A percentile compares a stretch with the other conserved stretches of the same genome.
phyloP scores from a whole-genome alignment of 2,329 filamentous ascomycete genomes.

The Apiospora aurea region DNA sequence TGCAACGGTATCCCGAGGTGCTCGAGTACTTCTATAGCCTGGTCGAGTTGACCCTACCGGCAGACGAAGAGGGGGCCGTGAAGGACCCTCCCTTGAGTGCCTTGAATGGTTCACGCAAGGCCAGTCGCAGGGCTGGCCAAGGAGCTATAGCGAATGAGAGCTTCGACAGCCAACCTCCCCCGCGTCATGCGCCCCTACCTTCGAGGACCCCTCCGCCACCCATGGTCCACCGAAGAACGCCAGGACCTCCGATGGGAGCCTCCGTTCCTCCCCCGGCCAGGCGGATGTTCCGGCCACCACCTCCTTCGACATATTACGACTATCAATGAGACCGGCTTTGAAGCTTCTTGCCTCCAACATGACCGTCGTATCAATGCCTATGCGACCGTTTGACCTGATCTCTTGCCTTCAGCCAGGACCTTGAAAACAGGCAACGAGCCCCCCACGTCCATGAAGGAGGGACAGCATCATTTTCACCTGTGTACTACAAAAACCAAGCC shows the following conservation, averaged over 20 bases:
- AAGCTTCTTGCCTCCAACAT: not conserved
- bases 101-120: conserved; percentile 56
- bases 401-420: not conserved
- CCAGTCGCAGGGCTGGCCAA: conserved; percentile 49
- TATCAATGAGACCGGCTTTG: conserved; percentile 26
- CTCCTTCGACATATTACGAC: conserved; percentile 30
- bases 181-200: conserved; percentile 26
- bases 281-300: conserved; percentile 24
- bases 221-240: conserved; percentile 47
- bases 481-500: not conserved
- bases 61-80: conserved; percentile 65
- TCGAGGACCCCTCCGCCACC: conserved; percentile 49
- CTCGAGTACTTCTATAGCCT: conserved; percentile 81
- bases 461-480: not conserved
- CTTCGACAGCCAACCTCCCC: conserved; percentile 38
- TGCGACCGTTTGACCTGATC: not conserved
- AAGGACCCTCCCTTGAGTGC: conserved; percentile 67
- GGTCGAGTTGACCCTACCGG: conserved; percentile 70
- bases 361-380: not conserved
- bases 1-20: conserved; percentile 81
- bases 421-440: not conserved
- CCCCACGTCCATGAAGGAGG: not conserved
- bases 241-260: conserved; percentile 40
- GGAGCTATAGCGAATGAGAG: conserved; percentile 41
- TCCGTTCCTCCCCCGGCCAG: conserved; percentile 36